Evolutionary conservation across 1,139 yeast species (phyloP).

Genomic region (Diutina neorugosa): DNA sequence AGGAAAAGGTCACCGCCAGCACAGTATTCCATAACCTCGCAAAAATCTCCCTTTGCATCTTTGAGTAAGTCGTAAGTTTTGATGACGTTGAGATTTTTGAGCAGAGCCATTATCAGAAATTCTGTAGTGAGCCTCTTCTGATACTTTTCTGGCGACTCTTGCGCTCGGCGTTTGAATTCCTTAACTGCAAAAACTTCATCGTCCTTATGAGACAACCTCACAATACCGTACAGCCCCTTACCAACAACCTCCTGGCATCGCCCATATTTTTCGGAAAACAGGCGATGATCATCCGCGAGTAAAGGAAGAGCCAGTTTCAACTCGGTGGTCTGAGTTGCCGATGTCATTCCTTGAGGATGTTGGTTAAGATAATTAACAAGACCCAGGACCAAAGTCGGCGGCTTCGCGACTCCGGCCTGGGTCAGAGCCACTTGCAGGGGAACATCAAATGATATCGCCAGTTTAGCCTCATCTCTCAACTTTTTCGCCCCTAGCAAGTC

Average conservation of each 20-base stretch:
- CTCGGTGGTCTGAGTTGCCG: neutral
- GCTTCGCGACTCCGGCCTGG: constrained; percentile 18
- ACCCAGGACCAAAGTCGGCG: constrained; percentile 54
- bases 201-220: constrained; percentile 33
- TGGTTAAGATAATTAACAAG: constrained; percentile 1
- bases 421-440: constrained; percentile 7
- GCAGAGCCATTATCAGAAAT: constrained; percentile 36
- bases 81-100: constrained; percentile 47
- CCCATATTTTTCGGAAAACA: constrained; percentile 38
- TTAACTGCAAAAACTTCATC: constrained; percentile 30
- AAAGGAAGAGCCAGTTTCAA: neutral
- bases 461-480: constrained; percentile 67
- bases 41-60: constrained; percentile 86
- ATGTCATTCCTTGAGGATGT: neutral
- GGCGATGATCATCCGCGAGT: constrained; percentile 18
- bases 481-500: constrained; percentile 76
- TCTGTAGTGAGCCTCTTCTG: constrained; percentile 33
- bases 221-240: constrained; percentile 37
- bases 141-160: constrained; percentile 33
- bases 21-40: constrained; percentile 95
- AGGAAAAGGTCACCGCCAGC: constrained; percentile 92
- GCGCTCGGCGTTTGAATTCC: constrained; percentile 31
- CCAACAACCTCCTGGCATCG: constrained; percentile 40
- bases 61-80: constrained; percentile 77
- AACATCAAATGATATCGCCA: constrained; percentile 68